These are phyloP conservation scores for Hansenula sp. DNA, from an alignment of 1,139 yeast genomes.

Conservation along the genomic window DNA sequence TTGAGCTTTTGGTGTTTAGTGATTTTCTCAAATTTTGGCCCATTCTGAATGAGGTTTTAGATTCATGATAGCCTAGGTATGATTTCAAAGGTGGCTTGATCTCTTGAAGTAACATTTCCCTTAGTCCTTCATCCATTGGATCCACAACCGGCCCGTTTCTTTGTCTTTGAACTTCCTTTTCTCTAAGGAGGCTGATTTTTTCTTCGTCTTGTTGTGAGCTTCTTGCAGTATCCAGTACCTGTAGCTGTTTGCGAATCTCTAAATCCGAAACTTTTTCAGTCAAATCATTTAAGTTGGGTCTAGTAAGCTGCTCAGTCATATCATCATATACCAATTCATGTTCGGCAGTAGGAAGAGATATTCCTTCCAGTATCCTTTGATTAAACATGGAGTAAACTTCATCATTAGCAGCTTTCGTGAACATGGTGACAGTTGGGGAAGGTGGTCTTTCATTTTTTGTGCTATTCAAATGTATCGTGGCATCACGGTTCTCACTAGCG, in stretches of 20 bases:
- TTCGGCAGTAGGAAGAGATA: constrained; percentile 17
- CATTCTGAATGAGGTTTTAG: constrained; percentile 29
- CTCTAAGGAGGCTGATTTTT: too few relatives aligned
- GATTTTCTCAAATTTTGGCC: constrained; percentile 31
- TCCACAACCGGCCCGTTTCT: constrained; percentile 20
- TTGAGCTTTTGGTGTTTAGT: constrained; percentile 23
- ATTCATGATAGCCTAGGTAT: constrained; percentile 29
- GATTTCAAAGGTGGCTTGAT: constrained; percentile 27
- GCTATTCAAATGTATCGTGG: constrained; percentile 17
- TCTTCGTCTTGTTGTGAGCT: too few relatives aligned
- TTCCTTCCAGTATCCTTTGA: constrained; percentile 27
- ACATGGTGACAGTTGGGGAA: constrained; percentile 78
- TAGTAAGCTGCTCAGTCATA: constrained; percentile 32
- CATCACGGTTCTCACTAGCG: constrained; percentile 4
- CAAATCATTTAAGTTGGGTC: constrained; percentile 28
- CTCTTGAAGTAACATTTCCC: constrained; percentile 20
- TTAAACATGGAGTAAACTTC: constrained; percentile 79
- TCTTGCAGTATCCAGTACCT: too few relatives aligned
- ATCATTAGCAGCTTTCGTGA: constrained; percentile 70
- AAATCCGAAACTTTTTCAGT: constrained; percentile 25
- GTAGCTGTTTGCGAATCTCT: constrained; percentile 8
- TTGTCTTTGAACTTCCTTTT: too few relatives aligned
- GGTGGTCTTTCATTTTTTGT: constrained; percentile 28
- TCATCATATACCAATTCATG: constrained; percentile 30
- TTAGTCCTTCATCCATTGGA: constrained; percentile 28